A percentile compares a stretch with the other conserved stretches of the same genome.
These are phyloP conservation scores for Alternaria sp. DNA, from an alignment of 2,329 filamentous ascomycete genomes.

Conservation along the genomic window DNA sequence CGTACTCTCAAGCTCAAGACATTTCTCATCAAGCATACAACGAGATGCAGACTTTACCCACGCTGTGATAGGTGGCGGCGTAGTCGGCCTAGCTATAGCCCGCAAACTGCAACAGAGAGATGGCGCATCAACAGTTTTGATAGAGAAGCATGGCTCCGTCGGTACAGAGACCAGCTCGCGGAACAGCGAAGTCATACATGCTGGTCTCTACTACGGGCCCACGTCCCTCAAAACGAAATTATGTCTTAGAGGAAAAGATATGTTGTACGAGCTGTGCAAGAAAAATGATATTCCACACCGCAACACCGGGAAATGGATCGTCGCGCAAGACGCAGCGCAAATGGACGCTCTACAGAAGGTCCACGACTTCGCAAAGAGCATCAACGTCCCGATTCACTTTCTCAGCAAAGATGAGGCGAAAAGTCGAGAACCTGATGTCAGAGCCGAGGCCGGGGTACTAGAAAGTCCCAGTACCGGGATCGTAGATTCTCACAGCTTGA, in stretches of 20 bases:
- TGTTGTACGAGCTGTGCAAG: slow-evolving; percentile 82
- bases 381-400: slow-evolving; percentile 77
- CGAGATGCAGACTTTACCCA: slow-evolving; percentile 68
- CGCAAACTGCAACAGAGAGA: slow-evolving; percentile 71
- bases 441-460: slow-evolving; percentile 76
- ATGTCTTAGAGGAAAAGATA: slow-evolving; percentile 78
- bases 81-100: slow-evolving; percentile 83
- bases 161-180: slow-evolving; percentile 89
- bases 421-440: slow-evolving; percentile 76
- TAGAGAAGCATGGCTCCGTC: slow-evolving; percentile 78
- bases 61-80: slow-evolving; percentile 73
- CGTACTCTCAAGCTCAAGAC: background rate
- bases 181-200: slow-evolving; percentile 97
- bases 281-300: slow-evolving; percentile 72
- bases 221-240: slow-evolving; percentile 81
- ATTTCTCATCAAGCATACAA: slow-evolving; percentile 41
- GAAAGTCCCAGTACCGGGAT: slow-evolving; percentile 90
- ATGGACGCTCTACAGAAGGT: slow-evolving; percentile 67
- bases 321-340: slow-evolving; percentile 82
- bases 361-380: slow-evolving; percentile 62
- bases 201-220: slow-evolving; percentile 87
- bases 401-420: slow-evolving; percentile 69
- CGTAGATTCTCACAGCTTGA: slow-evolving; percentile 84
- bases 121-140: slow-evolving; percentile 73
- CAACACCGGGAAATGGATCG: slow-evolving; percentile 91